Evolutionary conservation across 2,329 filamentous ascomycete genomes (phyloP), one percentile per base, ranked within the genome.

Genomic region (Scleromitrula shiraiana): DNA sequence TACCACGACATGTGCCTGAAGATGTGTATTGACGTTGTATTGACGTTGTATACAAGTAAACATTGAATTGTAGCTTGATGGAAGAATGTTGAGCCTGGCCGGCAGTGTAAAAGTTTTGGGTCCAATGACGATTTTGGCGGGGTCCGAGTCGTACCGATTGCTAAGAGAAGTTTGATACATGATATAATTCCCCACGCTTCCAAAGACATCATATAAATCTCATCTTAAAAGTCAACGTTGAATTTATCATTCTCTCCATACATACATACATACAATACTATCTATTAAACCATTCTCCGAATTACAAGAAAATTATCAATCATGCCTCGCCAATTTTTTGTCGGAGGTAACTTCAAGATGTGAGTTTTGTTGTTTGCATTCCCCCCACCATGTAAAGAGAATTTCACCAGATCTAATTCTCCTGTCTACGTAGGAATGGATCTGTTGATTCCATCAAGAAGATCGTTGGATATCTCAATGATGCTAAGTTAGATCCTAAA

Each of bases 301-400:
- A 47, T 37, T 9, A 37, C 45, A 14, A 42, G 29, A 42, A 48
- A 42, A 51, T 52, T 51, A 49, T 54, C 52, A 60, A 65, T 55
- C 62, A 95, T 95, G 89, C 78, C 83, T 79, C 89, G 89, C 77
- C 85, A 89, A 77, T 95, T 95, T 78, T 95, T 95, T 70, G 87
- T 95, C 70, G 90, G 90, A 71, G 90, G 90, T 68, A 98, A 98
- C 84, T 97, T 97, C 77, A 97, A 98, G 80, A 97, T 97, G 90
- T 95, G 74, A 67, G 78, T 69, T 30, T 38, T 50, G 30, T 24
- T 35, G 38, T 42, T 42, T 35, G 35, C 44, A 20, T 27, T 27
- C 27, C 26, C 53, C 30, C 44, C 30, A 35, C 30, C 38, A 42
- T 42, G 9, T 15, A 22, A 29, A 38, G 22, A 36, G 23, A 26